Conservation (phyloP, 2,329 filamentous ascomycete genomes). For the Uncinocarpus reesii region DNA sequence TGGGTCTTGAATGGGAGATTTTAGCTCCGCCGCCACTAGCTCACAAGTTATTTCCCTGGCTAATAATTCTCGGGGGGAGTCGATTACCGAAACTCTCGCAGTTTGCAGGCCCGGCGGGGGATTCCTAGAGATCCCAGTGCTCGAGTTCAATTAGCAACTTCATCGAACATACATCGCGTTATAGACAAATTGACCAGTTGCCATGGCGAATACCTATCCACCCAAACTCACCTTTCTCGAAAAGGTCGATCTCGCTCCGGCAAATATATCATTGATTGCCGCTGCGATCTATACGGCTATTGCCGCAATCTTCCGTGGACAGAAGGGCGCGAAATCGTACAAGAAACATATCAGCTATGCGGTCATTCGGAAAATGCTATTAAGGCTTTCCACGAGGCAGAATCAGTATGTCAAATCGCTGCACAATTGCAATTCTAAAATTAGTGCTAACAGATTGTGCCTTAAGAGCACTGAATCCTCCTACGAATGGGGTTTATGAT, state of each 20-base stretch:
- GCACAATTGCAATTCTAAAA: neutral
- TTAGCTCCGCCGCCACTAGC: too few species aligned
- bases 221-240: conserved; percentile 27
- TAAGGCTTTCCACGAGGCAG: conserved; percentile 23
- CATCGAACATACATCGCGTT: too few species aligned
- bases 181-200: neutral
- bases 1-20: too few species aligned
- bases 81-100: too few species aligned
- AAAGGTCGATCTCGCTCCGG: conserved; percentile 26
- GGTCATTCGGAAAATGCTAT: conserved; percentile 23
- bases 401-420: conserved; percentile 23
- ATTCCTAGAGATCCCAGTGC: too few species aligned
- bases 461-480: conserved; percentile 20
- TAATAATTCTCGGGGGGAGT: too few species aligned
- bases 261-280: conserved; percentile 22
- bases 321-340: conserved; percentile 28
- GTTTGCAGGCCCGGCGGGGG: too few species aligned
- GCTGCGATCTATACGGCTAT: conserved; percentile 25
- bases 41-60: too few species aligned
- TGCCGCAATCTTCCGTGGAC: conserved; percentile 32
- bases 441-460: neutral
- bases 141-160: too few species aligned
- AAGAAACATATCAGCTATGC: conserved; percentile 28
- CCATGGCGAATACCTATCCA: conserved; percentile 15
- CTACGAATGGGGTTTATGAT: conserved; percentile 24